Evolutionary conservation across 257 asterid genomes (phyloP), one percentile per base, ranked within the genome.

Genomic region (Solanum chilense): DNA sequence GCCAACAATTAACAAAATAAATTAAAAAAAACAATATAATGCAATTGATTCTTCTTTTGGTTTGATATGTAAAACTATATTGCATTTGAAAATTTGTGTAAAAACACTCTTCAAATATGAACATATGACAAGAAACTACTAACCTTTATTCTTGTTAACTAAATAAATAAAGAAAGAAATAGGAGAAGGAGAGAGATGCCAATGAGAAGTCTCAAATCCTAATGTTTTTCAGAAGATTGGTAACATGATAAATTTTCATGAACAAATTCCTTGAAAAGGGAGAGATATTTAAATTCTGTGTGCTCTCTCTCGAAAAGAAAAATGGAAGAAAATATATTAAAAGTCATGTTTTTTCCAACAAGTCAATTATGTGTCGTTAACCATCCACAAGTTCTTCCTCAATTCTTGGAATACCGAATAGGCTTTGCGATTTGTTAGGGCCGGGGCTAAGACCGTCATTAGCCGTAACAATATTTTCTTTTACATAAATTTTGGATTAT

Each of bases 321-420:
- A 16, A 47, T 45, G 44, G 62, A 27, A 31, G 69, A 29, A 31
- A 81, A 21, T 37, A 49, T 20, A 31, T 16, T 18, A 18, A 27
- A 27, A 37, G 41, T 60, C 66, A 18, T 77, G 27, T 52, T 87
- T 64, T 71, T 44, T 69, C 68, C 87, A 83, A 41, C n/a, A 62
- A 11, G 20, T 62, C 80, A 86, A 84, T 35, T 33, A 16, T 85
- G 73, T 88, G 86, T 14, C 85, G 31, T 76, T 77, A 64, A 73
- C 81, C 88, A 78, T 66, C 92, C 92, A 89, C 86, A 66, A 78
- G 78, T 74, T 49, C 82, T 86, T 87, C 93, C 92, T 86, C 7
- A 82, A 87, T 78, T 70, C 23, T 75, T 86, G 93, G 92, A 45
- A 84, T 41, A 81, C 62, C 11, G 21, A 69, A 85, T 68, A 49